These are phyloP conservation scores for Celoporthe dispersa DNA, from an alignment of 2,329 filamentous ascomycete genomes.

Conservation along the genomic window DNA sequence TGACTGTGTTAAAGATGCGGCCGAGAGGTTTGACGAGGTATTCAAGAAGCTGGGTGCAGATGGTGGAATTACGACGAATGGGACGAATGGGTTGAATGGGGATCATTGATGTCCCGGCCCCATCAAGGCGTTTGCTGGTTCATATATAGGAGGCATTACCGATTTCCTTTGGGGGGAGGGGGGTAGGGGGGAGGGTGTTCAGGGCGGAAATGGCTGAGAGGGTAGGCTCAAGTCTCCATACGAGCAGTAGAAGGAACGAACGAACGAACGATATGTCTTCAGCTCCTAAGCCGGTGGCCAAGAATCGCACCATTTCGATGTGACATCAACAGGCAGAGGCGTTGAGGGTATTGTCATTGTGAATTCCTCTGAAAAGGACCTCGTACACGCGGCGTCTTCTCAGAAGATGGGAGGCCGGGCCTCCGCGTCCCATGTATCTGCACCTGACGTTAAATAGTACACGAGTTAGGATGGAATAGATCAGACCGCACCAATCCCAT, in stretches of 20 bases:
- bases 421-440: background rate
- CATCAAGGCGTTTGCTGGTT: background rate
- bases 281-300: background rate
- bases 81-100: conserved; percentile 4
- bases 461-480: background rate
- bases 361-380: background rate
- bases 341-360: background rate
- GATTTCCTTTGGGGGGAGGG: too few relatives aligned
- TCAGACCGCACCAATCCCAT: background rate
- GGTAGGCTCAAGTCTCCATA: background rate
- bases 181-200: too few relatives aligned
- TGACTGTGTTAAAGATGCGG: conserved; percentile 61
- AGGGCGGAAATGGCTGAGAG: conserved; percentile 2
- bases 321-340: background rate
- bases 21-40: conserved; percentile 55
- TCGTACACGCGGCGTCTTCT: background rate
- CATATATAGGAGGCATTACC: background rate
- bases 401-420: background rate
- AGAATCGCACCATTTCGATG: background rate
- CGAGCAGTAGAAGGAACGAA: background rate
- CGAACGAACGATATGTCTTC: conserved; percentile 26
- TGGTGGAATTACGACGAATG: conserved; percentile 4
- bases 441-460: background rate
- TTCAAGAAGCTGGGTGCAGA: conserved; percentile 38
- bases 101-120: background rate